Evolutionary conservation across 768 basidiomycete species (phyloP).

Genomic region (Tricholoma matsutake): DNA sequence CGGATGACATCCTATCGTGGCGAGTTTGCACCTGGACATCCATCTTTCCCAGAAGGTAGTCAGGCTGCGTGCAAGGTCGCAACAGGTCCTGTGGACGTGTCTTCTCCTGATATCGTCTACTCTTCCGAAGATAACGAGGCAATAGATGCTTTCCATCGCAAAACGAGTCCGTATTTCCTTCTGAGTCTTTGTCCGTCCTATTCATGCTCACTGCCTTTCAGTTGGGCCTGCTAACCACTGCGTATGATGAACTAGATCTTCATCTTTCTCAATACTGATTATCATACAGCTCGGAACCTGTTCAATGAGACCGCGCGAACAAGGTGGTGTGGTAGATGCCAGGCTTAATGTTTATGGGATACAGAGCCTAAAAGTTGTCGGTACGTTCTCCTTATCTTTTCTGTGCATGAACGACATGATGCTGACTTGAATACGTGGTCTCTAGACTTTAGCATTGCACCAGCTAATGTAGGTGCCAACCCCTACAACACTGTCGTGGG

Average conservation of each 20-base stretch:
- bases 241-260: constrained; percentile 20
- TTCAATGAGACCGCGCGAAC: constrained; percentile 59
- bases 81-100: constrained; percentile 28
- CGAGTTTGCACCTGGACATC: constrained; percentile 33
- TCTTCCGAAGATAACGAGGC: constrained; percentile 38
- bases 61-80: constrained; percentile 23
- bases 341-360: constrained; percentile 64
- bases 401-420: background rate
- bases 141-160: constrained; percentile 38
- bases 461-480: constrained; percentile 39
- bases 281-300: constrained; percentile 58
- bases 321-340: constrained; percentile 60
- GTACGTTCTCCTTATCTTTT: constrained; percentile 15
- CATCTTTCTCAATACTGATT: background rate
- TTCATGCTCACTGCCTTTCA: constrained; percentile 10
- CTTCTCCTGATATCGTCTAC: constrained; percentile 38
- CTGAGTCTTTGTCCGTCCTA: background rate
- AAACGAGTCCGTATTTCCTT: constrained; percentile 24
- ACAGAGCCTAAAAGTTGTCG: constrained; percentile 56
- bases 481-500: constrained; percentile 40
- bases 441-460: constrained; percentile 37
- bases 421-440: background rate
- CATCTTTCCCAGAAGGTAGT: constrained; percentile 33
- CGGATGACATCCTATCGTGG: constrained; percentile 48
- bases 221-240: constrained; percentile 47